A percentile compares a stretch with the other conserved stretches of the same genome.
These are phyloP conservation scores for Ceratocystis eucalypticola DNA, from an alignment of 2,329 filamentous ascomycete genomes.

Conservation along the genomic window DNA sequence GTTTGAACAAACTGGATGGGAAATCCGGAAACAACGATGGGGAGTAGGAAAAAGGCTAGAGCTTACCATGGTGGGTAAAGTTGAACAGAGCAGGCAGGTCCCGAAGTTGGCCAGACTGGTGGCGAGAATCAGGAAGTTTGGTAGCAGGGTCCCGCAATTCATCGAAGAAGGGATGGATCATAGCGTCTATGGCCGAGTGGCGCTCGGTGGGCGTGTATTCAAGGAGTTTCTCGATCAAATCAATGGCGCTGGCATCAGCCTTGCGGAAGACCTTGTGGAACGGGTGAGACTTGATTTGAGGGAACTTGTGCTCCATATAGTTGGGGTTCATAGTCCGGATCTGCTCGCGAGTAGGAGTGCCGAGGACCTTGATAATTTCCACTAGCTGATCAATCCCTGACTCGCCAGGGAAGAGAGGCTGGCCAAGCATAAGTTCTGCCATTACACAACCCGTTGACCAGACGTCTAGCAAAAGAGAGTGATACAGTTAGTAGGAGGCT, in stretches of 20 bases:
- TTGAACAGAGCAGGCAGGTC: constrained; percentile 84
- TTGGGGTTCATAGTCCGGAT: constrained; percentile 99
- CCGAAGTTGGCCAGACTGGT: constrained; percentile 63
- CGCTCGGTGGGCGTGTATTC: constrained; percentile 97
- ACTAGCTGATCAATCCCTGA: constrained; percentile 97
- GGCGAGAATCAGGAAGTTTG: constrained; percentile 84
- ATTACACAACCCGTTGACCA: constrained; percentile 99
- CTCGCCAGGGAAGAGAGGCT: constrained; percentile 94
- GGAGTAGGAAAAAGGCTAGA: background rate
- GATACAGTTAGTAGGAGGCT: constrained; percentile 32
- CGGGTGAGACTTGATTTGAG: constrained; percentile 97
- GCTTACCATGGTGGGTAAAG: constrained; percentile 83
- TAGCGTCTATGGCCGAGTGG: constrained; percentile 82
- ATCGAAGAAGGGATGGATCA: constrained; percentile 98
- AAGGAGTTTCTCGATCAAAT: constrained; percentile 81
- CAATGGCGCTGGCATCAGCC: constrained; percentile 83
- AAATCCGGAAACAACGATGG: background rate
- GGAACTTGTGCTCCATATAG: constrained; percentile 99
- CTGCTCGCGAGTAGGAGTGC: constrained; percentile 91
- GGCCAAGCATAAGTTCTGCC: constrained; percentile 97
- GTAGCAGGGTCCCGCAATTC: constrained; percentile 87
- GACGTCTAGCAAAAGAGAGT: constrained; percentile 73
- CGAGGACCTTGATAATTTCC: constrained; percentile 97
- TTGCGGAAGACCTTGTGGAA: constrained; percentile 99
- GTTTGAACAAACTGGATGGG: background rate